phyloP scores from a whole-genome alignment of 2,329 filamentous ascomycete genomes.

The Aspergillus eucalypticola region DNA sequence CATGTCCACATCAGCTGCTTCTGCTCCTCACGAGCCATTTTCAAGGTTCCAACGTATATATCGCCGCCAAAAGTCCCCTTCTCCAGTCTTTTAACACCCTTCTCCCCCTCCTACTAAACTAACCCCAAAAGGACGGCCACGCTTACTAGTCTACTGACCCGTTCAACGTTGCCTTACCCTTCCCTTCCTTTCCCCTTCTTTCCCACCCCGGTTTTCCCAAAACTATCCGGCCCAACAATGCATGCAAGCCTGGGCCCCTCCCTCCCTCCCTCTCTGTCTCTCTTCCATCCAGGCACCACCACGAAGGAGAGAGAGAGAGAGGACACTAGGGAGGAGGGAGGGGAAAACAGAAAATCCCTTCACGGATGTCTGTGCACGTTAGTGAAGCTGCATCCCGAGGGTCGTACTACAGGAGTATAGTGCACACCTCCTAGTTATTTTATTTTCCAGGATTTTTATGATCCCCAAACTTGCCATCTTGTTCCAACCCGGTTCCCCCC shows the following conservation, averaged over 20 bases:
- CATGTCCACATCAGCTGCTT: background rate
- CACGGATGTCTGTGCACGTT: conserved; percentile 1
- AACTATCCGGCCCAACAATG: background rate
- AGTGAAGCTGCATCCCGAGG: conserved; percentile 1
- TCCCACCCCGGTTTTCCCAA: background rate
- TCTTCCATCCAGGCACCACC: background rate
- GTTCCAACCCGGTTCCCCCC: background rate
- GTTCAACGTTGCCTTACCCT: background rate
- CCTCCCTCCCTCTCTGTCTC: too few relatives aligned
- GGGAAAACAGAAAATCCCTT: background rate
- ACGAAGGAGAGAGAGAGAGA: background rate
- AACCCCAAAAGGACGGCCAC: too few relatives aligned
- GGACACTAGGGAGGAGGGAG: background rate
- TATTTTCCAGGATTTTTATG: background rate
- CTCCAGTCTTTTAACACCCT: background rate
- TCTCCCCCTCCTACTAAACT: too few relatives aligned
- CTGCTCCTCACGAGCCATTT: background rate
- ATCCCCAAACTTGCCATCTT: background rate
- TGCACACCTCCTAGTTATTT: conserved; percentile 1
- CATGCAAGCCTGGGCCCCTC: background rate
- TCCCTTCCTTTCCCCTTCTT: background rate
- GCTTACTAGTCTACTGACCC: background rate
- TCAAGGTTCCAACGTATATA: too few relatives aligned
- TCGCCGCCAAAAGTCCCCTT: too few relatives aligned
- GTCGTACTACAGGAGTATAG: background rate